phyloP scores from a whole-genome alignment of 768 basidiomycete species.

The Termitomyces sp. region DNA sequence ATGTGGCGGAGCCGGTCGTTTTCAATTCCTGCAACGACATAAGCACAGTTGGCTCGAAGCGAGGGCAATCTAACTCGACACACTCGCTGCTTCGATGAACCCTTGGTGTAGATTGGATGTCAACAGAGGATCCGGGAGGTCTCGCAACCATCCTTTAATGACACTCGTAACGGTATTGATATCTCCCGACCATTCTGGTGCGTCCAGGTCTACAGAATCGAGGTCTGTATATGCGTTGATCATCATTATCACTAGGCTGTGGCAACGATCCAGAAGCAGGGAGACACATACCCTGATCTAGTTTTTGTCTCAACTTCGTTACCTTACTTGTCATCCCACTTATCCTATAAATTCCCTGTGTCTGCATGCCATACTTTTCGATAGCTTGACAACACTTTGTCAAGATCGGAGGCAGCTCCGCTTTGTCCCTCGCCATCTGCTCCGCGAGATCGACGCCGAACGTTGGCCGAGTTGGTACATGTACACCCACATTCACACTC shows the following conservation, averaged over 20 bases:
- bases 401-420: constrained; percentile 84
- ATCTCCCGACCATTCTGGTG: constrained; percentile 87
- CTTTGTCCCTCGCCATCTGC: constrained; percentile 87
- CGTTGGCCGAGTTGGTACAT: constrained; percentile 52
- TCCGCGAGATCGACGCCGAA: constrained; percentile 92
- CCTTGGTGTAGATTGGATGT: constrained; percentile 81
- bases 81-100: constrained; percentile 90
- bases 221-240: constrained; percentile 46
- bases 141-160: constrained; percentile 93
- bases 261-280: background rate
- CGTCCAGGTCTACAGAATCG: constrained; percentile 80
- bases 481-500: constrained; percentile 41
- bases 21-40: constrained; percentile 60
- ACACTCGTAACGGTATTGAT: constrained; percentile 96
- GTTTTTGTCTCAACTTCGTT: constrained; percentile 67
- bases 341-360: constrained; percentile 89
- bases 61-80: constrained; percentile 1
- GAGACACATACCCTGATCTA: constrained; percentile 71
- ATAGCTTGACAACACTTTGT: constrained; percentile 89
- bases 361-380: constrained; percentile 79
- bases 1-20: constrained; percentile 95
- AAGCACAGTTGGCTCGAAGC: background rate
- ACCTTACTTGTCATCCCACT: constrained; percentile 90
- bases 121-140: constrained; percentile 90
- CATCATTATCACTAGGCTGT: background rate